These are phyloP conservation scores for Fusarium sp. DNA, from an alignment of 2,329 filamentous ascomycete species.

Conservation along the genomic window DNA sequence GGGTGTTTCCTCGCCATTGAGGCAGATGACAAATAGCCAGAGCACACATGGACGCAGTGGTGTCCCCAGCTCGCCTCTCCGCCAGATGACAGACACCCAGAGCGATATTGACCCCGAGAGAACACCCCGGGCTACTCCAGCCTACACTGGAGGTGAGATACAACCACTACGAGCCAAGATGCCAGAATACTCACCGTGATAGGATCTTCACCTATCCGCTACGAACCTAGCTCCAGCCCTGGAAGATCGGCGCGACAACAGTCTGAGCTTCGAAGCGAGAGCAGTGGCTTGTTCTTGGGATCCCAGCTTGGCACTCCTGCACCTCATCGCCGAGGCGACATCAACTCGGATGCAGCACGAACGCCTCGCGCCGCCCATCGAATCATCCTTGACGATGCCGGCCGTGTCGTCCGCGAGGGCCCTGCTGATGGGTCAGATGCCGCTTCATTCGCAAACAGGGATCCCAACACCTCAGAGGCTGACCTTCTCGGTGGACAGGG, in stretches of 20 bases:
- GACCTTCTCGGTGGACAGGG: slow-evolving; percentile 84
- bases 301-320: slow-evolving; percentile 66
- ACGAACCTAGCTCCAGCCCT: slow-evolving; percentile 89
- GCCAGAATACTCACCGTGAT: slow-evolving; percentile 22
- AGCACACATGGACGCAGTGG: slow-evolving; percentile 53
- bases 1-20: slow-evolving; percentile 62
- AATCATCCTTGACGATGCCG: slow-evolving; percentile 67
- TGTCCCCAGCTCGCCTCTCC: slow-evolving; percentile 66
- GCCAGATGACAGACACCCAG: slow-evolving; percentile 67
- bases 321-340: slow-evolving; percentile 75
- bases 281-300: slow-evolving; percentile 84
- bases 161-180: background rate
- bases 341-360: slow-evolving; percentile 79
- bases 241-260: slow-evolving; percentile 69
- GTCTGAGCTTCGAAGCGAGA: slow-evolving; percentile 81
- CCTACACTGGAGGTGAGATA: slow-evolving; percentile 68
- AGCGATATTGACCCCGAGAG: slow-evolving; percentile 64
- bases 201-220: slow-evolving; percentile 95
- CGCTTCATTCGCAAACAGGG: slow-evolving; percentile 67
- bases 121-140: slow-evolving; percentile 73
- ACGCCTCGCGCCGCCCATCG: slow-evolving; percentile 62
- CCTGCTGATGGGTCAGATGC: slow-evolving; percentile 64
- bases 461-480: slow-evolving; percentile 91
- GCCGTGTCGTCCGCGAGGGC: slow-evolving; percentile 65
- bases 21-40: slow-evolving; percentile 66